Evolutionary conservation across 2,329 filamentous ascomycete genomes (phyloP).

Genomic region (Hymenoscyphus linearis): DNA sequence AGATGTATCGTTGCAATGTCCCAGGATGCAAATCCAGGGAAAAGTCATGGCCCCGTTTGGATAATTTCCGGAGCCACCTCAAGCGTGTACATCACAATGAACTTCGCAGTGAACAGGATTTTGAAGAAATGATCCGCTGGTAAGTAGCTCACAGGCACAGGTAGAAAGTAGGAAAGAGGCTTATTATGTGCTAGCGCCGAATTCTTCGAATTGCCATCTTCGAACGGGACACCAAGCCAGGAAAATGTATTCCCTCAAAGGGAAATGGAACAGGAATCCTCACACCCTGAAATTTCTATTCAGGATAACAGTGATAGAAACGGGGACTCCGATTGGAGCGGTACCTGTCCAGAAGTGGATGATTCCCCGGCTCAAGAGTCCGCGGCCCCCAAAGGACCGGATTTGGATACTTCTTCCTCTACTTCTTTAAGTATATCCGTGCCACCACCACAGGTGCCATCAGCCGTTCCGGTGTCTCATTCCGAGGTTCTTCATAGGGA

Average conservation of each 20-base stretch:
- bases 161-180: conserved; percentile 4
- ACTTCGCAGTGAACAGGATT: conserved; percentile 33
- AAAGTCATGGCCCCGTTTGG: conserved; percentile 74
- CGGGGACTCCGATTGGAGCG: conserved; percentile 7
- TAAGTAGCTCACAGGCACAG: conserved; percentile 30
- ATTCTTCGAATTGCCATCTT: conserved; percentile 16
- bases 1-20: conserved; percentile 55
- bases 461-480: neutral
- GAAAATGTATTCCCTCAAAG: conserved; percentile 9
- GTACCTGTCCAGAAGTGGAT: conserved; percentile 19
- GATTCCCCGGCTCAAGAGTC: conserved; percentile 13
- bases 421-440: neutral
- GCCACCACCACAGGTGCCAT: conserved; percentile 8
- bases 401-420: conserved; percentile 6
- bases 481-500: conserved; percentile 14
- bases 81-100: conserved; percentile 54
- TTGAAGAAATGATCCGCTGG: conserved; percentile 41
- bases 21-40: conserved; percentile 50
- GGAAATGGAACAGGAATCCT: conserved; percentile 4
- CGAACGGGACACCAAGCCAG: conserved; percentile 7
- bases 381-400: conserved; percentile 14
- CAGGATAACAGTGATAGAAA: conserved; percentile 1
- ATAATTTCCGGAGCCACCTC: conserved; percentile 84
- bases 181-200: conserved; percentile 18
- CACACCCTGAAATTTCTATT: conserved; percentile 3